Base-by-base conservation (phyloP, 2,329 filamentous ascomycete genomes). In the Calonectria hongkongensis region DNA sequence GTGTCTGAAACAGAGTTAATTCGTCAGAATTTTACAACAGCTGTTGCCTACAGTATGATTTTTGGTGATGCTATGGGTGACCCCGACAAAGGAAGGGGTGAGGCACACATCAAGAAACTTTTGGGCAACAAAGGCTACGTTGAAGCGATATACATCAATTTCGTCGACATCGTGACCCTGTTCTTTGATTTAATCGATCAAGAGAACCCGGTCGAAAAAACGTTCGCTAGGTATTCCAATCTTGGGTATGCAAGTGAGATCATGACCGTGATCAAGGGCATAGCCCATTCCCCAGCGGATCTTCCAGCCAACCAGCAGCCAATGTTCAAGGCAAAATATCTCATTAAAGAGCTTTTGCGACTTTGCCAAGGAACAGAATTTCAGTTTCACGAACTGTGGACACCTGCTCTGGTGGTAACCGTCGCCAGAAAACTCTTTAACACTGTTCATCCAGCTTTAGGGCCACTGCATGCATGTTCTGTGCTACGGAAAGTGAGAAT, bases 401-500 rank as follows among this genome's bases (percentile, higher is more conserved):
- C 92, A 0, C 91, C 95, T 7, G 89, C 94, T 4, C 86, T 96
- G 48, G 92, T 95, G 64, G 90, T 93, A 0, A 93, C 92, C 71
- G 89, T 97, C 30, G 92, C 94, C 66, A 92, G 97, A 65, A 93
- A 90, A 74, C 88, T 99, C 3, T 87, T 99, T 68, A 94, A 95
- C 81, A 93, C 92, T 1, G 93, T 98, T 21, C 93, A 97, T 79
- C 90, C 93, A 25, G 94, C 95, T 0, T 86, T 98, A 7, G 97
- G 97, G 0, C 94, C 97, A 25, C 87, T 98, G 6, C 94, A 98
- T 82, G 94, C 94, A 45, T 97, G 95, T 81, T 93, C 95, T 2
- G 92, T 98, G 4, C 89, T 99, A 65, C 92, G 96, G 47, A 98
- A 97, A 81, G 89, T 98, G 58, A 90, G 95, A 41, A 90, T 98